These are phyloP conservation scores for Tuber calosporum DNA, from an alignment of 495 filamentous ascomycete species.

Conservation along the genomic window DNA sequence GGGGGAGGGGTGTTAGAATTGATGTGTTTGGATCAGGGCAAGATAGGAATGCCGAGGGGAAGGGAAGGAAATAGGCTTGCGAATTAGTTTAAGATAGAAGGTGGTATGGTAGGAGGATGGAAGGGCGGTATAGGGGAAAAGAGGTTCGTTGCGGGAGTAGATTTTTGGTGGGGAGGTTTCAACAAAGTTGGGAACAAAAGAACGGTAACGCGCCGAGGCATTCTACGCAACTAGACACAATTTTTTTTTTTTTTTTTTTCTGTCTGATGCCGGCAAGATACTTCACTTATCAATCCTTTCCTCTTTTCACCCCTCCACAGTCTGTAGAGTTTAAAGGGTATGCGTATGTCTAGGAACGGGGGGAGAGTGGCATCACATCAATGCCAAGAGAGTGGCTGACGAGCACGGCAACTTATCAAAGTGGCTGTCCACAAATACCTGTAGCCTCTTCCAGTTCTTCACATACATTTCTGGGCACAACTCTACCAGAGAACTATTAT, in stretches of 20 bases:
- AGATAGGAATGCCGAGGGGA: not conserved
- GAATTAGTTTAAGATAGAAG: not conserved
- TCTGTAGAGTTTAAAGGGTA: not conserved
- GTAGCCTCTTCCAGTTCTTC: not conserved
- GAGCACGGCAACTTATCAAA: not conserved
- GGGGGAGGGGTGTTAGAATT: conserved; percentile 17
- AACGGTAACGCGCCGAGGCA: not conserved
- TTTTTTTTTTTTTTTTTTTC: not conserved
- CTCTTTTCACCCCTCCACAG: not conserved
- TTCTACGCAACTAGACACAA: not conserved
- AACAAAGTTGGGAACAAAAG: not conserved
- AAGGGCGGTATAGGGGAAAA: not conserved
- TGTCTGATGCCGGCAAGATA: too few relatives aligned
- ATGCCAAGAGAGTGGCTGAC: not conserved
- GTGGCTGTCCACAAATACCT: not conserved
- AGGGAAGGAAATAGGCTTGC: not conserved
- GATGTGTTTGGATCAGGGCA: not conserved
- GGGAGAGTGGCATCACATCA: not conserved
- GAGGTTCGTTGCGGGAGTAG: not conserved
- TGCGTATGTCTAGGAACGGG: not conserved
- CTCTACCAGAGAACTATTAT: not conserved
- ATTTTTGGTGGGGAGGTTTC: not conserved
- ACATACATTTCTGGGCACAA: not conserved
- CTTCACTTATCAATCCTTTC: not conserved
- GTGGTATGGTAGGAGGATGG: not conserved